Percentiles rank a stretch among this genome's conserved stretches.
Conservation (phyloP, 2,329 filamentous ascomycete genomes). For the Stagonosporopsis rhizophila region DNA sequence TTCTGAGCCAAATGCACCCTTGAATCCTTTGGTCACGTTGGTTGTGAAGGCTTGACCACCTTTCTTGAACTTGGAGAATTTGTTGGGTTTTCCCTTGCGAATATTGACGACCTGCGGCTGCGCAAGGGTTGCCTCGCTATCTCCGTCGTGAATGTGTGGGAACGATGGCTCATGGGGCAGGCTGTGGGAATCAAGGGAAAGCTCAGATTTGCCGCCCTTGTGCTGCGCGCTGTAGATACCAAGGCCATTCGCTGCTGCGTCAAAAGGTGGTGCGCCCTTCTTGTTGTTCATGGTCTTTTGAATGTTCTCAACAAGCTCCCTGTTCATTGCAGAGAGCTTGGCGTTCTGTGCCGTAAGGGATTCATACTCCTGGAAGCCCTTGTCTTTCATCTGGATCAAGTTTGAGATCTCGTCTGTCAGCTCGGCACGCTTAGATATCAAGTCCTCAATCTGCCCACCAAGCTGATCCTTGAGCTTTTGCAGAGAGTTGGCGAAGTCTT, state of each 20-base stretch:
- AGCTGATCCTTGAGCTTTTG: constrained; percentile 82
- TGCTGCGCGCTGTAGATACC: constrained; percentile 63
- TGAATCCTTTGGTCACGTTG: constrained; percentile 91
- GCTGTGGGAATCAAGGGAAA: constrained; percentile 52
- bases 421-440: constrained; percentile 85
- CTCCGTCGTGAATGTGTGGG: constrained; percentile 63
- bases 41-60: constrained; percentile 92
- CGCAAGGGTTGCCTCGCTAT: constrained; percentile 67
- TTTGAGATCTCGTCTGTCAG: constrained; percentile 84
- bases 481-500: constrained; percentile 68
- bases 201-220: constrained; percentile 48
- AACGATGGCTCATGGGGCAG: constrained; percentile 48
- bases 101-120: constrained; percentile 96
- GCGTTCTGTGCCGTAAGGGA: constrained; percentile 93
- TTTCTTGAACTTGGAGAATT: constrained; percentile 99
- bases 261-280: constrained; percentile 55
- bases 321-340: constrained; percentile 93
- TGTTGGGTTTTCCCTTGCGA: constrained; percentile 89
- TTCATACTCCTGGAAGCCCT: constrained; percentile 94
- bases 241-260: constrained; percentile 62
- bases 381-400: constrained; percentile 85
- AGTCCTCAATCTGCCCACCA: constrained; percentile 77
- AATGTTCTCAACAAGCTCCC: constrained; percentile 91
- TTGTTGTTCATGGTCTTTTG: constrained; percentile 87
- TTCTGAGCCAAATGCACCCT: constrained; percentile 78